Percentiles rank a stretch among this genome's conserved stretches.
Conservation (phyloP, 2,329 filamentous ascomycete genomes). For the Rugonectria rugulosa region DNA sequence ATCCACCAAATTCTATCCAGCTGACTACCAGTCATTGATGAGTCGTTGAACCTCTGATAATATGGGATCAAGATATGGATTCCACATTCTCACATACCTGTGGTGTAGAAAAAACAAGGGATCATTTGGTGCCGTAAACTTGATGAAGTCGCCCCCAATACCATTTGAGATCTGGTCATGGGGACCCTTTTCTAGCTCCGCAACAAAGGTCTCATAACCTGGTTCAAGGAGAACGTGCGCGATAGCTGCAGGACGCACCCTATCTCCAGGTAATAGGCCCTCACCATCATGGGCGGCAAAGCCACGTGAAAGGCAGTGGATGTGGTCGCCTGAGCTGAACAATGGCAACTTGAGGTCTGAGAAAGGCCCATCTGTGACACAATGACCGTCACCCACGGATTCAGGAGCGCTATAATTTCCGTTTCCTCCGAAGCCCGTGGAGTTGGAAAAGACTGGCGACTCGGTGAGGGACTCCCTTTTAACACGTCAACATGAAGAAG, state of each 20-base stretch:
- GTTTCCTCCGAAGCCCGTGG: neutral
- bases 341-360: neutral
- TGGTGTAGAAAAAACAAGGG: neutral
- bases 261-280: neutral
- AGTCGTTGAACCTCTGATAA: too few relatives aligned
- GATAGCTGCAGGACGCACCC: neutral
- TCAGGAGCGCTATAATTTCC: neutral
- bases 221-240: neutral
- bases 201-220: neutral
- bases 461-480: neutral
- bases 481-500: neutral
- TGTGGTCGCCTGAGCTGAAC: neutral
- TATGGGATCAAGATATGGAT: neutral
- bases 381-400: neutral
- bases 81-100: neutral
- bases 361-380: neutral
- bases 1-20: neutral
- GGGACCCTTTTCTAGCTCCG: neutral
- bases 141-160: neutral
- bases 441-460: neutral
- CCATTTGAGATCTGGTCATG: neutral
- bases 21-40: neutral
- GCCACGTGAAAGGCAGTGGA: neutral
- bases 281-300: neutral
- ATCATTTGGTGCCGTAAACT: neutral